phyloP scores from a whole-genome alignment of 768 basidiomycete genomes.

The Exsudoporus frostii region DNA sequence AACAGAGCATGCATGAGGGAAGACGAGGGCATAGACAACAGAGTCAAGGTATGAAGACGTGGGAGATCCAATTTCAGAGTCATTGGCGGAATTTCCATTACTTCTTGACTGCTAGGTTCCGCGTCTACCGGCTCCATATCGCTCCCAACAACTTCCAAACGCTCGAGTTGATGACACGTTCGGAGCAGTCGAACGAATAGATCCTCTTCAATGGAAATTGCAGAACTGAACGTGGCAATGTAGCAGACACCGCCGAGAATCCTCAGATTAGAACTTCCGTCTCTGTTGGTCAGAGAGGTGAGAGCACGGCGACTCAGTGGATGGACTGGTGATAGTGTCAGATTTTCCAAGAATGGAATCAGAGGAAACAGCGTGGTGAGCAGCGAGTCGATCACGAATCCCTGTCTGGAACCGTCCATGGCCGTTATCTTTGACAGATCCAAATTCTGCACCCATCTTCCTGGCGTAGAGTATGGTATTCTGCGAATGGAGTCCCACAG shows the following conservation, averaged over 20 bases:
- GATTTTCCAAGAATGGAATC: slow-evolving; percentile 55
- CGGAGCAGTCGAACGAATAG: slow-evolving; percentile 57
- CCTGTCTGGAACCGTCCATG: slow-evolving; percentile 41
- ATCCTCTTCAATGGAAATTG: slow-evolving; percentile 39
- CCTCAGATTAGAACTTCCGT: slow-evolving; percentile 48
- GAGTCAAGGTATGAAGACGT: slow-evolving; percentile 53
- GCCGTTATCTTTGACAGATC: slow-evolving; percentile 60
- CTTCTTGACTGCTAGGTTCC: slow-evolving; percentile 30
- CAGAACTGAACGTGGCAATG: slow-evolving; percentile 31
- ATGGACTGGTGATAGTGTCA: slow-evolving; percentile 55
- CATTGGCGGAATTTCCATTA: slow-evolving; percentile 21
- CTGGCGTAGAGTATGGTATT: slow-evolving; percentile 83
- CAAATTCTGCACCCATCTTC: slow-evolving; percentile 78
- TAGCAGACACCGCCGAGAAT: slow-evolving; percentile 57
- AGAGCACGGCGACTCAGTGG: slow-evolving; percentile 60
- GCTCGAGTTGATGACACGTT: slow-evolving; percentile 54
- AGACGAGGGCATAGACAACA: slow-evolving; percentile 67
- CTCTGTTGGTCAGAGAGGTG: slow-evolving; percentile 48
- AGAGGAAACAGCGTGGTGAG: slow-evolving; percentile 65
- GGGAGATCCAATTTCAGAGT: slow-evolving; percentile 48
- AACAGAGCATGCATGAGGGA: slow-evolving; percentile 60
- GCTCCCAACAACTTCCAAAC: slow-evolving; percentile 59
- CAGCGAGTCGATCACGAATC: slow-evolving; percentile 57
- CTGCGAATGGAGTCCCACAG: slow-evolving; percentile 88
- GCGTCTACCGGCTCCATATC: slow-evolving; percentile 55